Evolutionary conservation across 441 rosid genomes (phyloP).

Genomic region (Adansonia rubrostipa): DNA sequence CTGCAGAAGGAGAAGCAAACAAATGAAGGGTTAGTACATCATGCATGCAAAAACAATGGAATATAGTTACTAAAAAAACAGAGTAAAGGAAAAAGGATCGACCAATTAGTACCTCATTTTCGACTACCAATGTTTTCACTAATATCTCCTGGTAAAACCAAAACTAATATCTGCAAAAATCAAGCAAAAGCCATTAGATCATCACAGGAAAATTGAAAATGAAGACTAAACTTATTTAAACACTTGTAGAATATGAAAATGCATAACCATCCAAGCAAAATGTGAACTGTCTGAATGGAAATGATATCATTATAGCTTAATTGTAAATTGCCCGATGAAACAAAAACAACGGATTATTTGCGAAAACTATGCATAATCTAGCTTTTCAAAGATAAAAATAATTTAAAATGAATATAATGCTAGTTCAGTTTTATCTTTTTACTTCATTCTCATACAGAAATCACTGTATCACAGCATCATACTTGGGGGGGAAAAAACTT

Average conservation of each 20-base stretch:
- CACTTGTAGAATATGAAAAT: neutral
- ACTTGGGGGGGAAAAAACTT: constrained; percentile 2
- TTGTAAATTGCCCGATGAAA: neutral
- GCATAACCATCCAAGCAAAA: neutral
- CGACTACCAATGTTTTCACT: neutral
- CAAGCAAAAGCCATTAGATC: neutral
- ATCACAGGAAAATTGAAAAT: too few relatives aligned
- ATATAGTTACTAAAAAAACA: neutral
- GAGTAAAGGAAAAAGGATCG: neutral
- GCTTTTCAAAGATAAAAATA: neutral
- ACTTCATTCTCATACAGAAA: neutral
- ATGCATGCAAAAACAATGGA: neutral
- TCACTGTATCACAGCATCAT: neutral
- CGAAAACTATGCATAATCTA: neutral
- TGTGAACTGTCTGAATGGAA: neutral
- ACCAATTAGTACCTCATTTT: constrained; percentile 21
- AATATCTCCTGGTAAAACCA: neutral
- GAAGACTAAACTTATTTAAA: neutral
- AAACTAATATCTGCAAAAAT: neutral
- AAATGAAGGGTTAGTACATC: neutral
- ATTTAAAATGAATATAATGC: too few relatives aligned
- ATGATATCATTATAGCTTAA: neutral
- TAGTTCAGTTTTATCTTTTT: too few relatives aligned
- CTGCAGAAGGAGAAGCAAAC: constrained; percentile 34
- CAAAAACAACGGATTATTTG: neutral